These are phyloP conservation scores for Fusarium begoniae DNA, from an alignment of 2,329 filamentous ascomycete genomes.

Conservation along the genomic window DNA sequence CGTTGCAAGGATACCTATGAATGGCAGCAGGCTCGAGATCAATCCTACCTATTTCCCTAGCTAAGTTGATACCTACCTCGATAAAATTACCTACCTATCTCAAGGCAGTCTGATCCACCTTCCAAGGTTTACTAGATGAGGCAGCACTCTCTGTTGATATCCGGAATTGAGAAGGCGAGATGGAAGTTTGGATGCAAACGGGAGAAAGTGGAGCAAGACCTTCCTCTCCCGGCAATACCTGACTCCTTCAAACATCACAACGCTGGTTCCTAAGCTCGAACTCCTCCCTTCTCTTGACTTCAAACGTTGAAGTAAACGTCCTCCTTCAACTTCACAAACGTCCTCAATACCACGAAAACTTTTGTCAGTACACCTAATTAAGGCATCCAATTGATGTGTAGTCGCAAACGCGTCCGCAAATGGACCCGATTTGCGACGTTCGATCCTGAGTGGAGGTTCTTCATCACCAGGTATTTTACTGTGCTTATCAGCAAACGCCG, in stretches of 20 bases:
- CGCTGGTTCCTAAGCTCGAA: background rate
- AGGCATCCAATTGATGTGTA: background rate
- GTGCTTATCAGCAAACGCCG: constrained; percentile 1
- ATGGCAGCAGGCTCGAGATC: background rate
- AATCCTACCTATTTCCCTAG: background rate
- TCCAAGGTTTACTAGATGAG: background rate
- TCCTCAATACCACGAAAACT: background rate
- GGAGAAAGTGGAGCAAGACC: constrained; percentile 15
- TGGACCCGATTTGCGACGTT: constrained; percentile 32
- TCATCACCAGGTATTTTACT: background rate
- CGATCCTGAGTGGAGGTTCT: background rate
- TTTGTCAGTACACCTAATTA: background rate
- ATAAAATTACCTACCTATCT: background rate
- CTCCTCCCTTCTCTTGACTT: background rate
- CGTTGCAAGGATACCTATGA: background rate
- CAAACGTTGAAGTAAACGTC: background rate
- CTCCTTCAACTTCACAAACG: no score
- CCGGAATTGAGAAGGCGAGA: background rate
- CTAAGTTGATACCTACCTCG: background rate
- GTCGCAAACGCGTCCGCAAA: constrained; percentile 36
- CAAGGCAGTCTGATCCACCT: background rate
- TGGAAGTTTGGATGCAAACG: constrained; percentile 12
- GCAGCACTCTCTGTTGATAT: background rate
- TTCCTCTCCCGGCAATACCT: background rate
- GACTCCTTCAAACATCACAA: background rate